These are phyloP conservation scores for Crithidia brevicula DNA, from an alignment of 208 protist species.

Conservation along the genomic window DNA sequence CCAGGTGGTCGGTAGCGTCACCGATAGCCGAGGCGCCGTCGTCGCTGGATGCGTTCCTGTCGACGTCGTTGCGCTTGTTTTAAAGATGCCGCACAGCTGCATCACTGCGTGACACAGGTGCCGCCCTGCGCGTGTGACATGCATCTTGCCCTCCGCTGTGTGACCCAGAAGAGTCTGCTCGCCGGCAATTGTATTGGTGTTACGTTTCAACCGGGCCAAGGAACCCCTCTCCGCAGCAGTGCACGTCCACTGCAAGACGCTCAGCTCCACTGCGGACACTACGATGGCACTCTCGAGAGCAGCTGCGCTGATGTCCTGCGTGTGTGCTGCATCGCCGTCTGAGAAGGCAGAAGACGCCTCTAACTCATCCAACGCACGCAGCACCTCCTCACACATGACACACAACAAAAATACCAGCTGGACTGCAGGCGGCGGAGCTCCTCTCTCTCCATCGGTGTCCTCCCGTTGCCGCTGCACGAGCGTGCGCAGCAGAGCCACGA, in stretches of 20 bases:
- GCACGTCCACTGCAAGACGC: neutral
- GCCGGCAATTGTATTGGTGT: neutral
- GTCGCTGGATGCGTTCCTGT: too few relatives aligned
- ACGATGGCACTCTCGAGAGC: slow-evolving; percentile 2
- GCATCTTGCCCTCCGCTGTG: too few relatives aligned
- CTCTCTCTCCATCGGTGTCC: too few relatives aligned
- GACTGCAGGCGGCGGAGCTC: too few relatives aligned
- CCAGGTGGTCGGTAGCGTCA: too few relatives aligned
- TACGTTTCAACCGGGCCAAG: too few relatives aligned
- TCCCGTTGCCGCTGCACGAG: neutral
- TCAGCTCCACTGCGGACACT: slow-evolving; percentile 1
- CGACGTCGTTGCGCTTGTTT: too few relatives aligned
- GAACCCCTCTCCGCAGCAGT: too few relatives aligned
- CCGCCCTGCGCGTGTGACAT: too few relatives aligned
- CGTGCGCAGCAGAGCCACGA: neutral
- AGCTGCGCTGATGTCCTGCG: too few relatives aligned
- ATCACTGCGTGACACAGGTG: neutral
- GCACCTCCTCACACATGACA: slow-evolving; percentile 4
- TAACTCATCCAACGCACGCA: neutral
- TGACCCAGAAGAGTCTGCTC: too few relatives aligned
- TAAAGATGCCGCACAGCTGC: neutral
- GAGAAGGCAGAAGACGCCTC: neutral
- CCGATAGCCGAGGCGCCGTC: too few relatives aligned
- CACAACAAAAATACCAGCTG: neutral
- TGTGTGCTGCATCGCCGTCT: neutral